Evolutionary conservation across 176 grass and related monocot genomes (phyloP), one percentile per base, ranked within the genome.

Genomic region (Calamus simplicifolius): DNA sequence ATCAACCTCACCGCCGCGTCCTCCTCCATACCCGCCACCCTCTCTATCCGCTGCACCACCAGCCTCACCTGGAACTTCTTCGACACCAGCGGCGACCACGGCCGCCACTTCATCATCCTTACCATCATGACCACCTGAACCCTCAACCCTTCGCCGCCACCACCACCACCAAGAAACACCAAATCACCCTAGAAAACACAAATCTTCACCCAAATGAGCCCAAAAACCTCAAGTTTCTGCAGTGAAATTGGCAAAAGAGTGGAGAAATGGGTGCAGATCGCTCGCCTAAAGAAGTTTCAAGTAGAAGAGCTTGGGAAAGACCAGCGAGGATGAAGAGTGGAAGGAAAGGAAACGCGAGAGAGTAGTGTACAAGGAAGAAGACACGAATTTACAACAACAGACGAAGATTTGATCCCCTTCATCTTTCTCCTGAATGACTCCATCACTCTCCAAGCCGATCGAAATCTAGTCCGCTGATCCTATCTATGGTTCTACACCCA

Each of bases 31-130:
- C 35, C 35, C 8, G 10, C 35, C 23, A 79, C 59, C 3, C 87
- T 75, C 74, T 89, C 87, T 4, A 71, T 73, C 67, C 81, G 75
- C 25, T 58, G 67, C 56, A 98, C 84, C 59, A 92, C 80, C 7
- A 98, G 72, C 31, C 76, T 67, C 15, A 91, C 78, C 63, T 61
- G 52, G 60, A 89, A 92, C 56, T 87, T 82, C 43, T 78, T 61
- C 51, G 84, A 76, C 49, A 75, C 52, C 43, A 71, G 73, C 35
- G 79, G 79, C 16, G 84, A 87, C 81, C 87, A 90, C 18, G 93
- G 84, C 17, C 79, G 65, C 93, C 93, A 98, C 77, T 85, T 62
- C 66, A 98, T 98, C 81, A 89, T 68, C 82, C 71, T 89, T 54
- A 79, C 70, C 87, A 88, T 85, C 51, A 51, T 16, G 70, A 59